phyloP scores from a whole-genome alignment of 371 early-diverging fungal species.

The Mucor lusitanicus region DNA sequence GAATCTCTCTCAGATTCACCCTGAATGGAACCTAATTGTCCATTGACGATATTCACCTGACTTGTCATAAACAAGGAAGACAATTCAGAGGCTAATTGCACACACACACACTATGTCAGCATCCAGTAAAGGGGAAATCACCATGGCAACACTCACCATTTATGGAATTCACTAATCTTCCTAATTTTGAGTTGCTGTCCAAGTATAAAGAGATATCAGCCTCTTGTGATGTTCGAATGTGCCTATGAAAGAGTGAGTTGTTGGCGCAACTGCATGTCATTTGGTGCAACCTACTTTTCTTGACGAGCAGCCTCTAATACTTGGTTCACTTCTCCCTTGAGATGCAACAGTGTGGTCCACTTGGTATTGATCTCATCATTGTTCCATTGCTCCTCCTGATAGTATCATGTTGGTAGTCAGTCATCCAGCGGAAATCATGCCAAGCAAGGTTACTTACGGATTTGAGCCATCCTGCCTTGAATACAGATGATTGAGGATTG shows the following conservation, averaged over 20 bases:
- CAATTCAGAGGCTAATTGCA: constrained; percentile 26
- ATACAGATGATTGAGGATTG: constrained; percentile 58
- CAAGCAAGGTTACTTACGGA: constrained; percentile 26
- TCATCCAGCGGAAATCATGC: neutral
- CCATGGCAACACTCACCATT: constrained; percentile 16
- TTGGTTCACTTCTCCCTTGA: constrained; percentile 67
- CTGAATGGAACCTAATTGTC: neutral
- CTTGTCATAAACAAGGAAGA: constrained; percentile 56
- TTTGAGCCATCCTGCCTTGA: constrained; percentile 64
- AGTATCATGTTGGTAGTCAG: too few species aligned
- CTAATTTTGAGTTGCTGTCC: constrained; percentile 10
- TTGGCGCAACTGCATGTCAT: neutral
- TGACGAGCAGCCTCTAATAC: constrained; percentile 70
- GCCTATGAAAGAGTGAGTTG: constrained; percentile 19
- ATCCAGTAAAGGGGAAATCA: too few species aligned
- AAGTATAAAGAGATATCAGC: constrained; percentile 49
- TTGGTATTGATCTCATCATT: constrained; percentile 49
- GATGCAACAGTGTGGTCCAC: constrained; percentile 56
- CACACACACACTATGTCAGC: neutral
- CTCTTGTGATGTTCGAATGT: constrained; percentile 61
- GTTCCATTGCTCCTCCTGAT: constrained; percentile 55
- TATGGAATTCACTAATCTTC: constrained; percentile 28
- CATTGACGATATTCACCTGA: constrained; percentile 35
- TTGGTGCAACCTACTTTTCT: constrained; percentile 48
- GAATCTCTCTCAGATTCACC: constrained; percentile 27